phyloP scores from a whole-genome alignment of 2,329 filamentous ascomycete genomes.

The Dactylellina drechsleri region DNA sequence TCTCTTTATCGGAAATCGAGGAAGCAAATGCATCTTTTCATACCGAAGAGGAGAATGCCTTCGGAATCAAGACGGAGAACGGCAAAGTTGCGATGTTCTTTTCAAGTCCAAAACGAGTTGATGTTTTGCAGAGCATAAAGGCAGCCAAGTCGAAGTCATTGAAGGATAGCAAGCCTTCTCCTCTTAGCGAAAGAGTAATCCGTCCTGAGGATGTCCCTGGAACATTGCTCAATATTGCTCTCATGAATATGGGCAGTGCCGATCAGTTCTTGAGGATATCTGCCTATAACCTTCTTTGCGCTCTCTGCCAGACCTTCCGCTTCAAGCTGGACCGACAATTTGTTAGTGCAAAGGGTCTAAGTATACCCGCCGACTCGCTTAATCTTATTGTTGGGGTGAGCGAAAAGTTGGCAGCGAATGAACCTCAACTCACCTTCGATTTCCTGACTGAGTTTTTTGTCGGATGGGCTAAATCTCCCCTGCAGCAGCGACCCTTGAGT shows the following conservation, averaged over 20 bases:
- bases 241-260: slow-evolving; percentile 73
- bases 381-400: slow-evolving; percentile 74
- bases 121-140: slow-evolving; percentile 73
- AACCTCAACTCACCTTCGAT: slow-evolving; percentile 74
- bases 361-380: slow-evolving; percentile 72
- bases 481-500: slow-evolving; percentile 74
- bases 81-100: slow-evolving; percentile 79
- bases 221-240: slow-evolving; percentile 73
- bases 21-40: slow-evolving; percentile 72
- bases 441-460: slow-evolving; percentile 79
- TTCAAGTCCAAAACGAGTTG: slow-evolving; percentile 72
- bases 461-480: slow-evolving; percentile 75
- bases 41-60: slow-evolving; percentile 74
- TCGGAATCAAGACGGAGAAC: slow-evolving; percentile 74
- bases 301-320: slow-evolving; percentile 74
- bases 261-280: slow-evolving; percentile 71
- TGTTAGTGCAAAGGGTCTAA: slow-evolving; percentile 69
- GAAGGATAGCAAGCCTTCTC: slow-evolving; percentile 71
- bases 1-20: slow-evolving; percentile 74
- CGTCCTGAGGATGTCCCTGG: slow-evolving; percentile 77
- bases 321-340: slow-evolving; percentile 72
- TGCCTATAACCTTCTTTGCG: slow-evolving; percentile 75
- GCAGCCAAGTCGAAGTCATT: slow-evolving; percentile 72
- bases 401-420: slow-evolving; percentile 70
- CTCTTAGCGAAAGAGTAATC: slow-evolving; percentile 73